Base-by-base conservation (phyloP, 805 yeast genomes). In the Metschnikowia santaceciliae region DNA sequence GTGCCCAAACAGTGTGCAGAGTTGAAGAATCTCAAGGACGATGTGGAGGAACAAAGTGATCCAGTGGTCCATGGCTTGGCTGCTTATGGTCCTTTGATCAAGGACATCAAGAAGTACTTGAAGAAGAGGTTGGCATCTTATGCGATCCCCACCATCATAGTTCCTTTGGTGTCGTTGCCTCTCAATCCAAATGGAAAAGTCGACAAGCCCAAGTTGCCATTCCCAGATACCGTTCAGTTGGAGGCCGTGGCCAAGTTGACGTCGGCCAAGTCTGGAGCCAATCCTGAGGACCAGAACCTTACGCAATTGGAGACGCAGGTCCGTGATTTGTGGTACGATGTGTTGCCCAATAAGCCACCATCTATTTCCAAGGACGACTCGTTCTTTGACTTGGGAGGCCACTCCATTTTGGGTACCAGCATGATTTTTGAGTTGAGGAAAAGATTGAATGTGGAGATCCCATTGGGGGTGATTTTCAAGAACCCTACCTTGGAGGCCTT, bases 131-230 rank as follows among this genome's bases (percentile, higher is more conserved):
- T 94, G 52, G 97, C 99, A 0, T 78, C 87, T 13, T 94, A 94
- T 67, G 96, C 99, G 15, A 85, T 94, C 43, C 99, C 99, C 42
- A 79, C 96, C 0, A 76, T 92, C 34, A 84, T 94, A 62, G 92
- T 94, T 46, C 97, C 97, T 14, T 76, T 95, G 74, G 76, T 80
- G 23, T 84, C 83, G 61, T 72, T 94, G 65, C 99, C 99, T 23
- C 77, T 94, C 70, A 94, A 94, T 71, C 99, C 99, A 53, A 94
- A 94, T 67, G 99, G 99, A 61, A 94, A 94, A 70, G 90, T 94
- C 52, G 99, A 94, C 73, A 94, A 94, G 74, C 98, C 98, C 35
- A 90, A 92, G 63, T 75, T 94, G 54, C 98, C 97, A 42, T 90
- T 88, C 81, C 99, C 99, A 49, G 89, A 89, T 51, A 79, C 88